phyloP scores from a whole-genome alignment of 129 eudicot species.

The Pseudognaphalium luteoalbum region DNA sequence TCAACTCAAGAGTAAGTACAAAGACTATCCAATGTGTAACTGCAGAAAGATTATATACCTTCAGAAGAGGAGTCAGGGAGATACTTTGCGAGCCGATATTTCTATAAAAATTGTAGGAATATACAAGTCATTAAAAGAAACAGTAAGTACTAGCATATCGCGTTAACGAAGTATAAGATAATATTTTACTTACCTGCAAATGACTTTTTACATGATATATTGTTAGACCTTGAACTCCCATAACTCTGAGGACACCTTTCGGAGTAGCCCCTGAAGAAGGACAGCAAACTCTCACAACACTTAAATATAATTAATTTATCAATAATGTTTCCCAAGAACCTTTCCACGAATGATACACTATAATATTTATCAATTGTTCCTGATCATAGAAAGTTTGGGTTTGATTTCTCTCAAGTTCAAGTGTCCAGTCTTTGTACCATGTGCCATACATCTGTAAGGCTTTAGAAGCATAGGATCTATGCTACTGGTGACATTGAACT shows the following conservation, averaged over 20 bases:
- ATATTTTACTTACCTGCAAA: slow-evolving; percentile 46
- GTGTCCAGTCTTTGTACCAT: too few relatives aligned
- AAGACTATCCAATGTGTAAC: neutral
- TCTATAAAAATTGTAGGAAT: slow-evolving; percentile 34
- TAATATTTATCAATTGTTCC: too few relatives aligned
- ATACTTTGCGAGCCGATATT: slow-evolving; percentile 70
- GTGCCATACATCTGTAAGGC: too few relatives aligned
- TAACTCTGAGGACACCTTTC: slow-evolving; percentile 73
- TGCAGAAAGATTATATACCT: slow-evolving; percentile 36
- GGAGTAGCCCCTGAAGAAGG: slow-evolving; percentile 57
- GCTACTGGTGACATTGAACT: too few relatives aligned
- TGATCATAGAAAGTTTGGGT: too few relatives aligned
- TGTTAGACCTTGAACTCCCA: slow-evolving; percentile 70
- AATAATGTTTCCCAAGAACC: neutral
- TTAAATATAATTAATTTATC: neutral
- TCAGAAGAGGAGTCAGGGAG: slow-evolving; percentile 65
- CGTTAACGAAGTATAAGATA: neutral
- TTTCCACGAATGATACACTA: neutral
- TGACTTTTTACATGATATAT: slow-evolving; percentile 78
- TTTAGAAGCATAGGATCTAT: too few relatives aligned
- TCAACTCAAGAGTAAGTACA: neutral
- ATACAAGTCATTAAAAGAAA: slow-evolving; percentile 7
- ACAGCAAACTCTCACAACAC: slow-evolving; percentile 11
- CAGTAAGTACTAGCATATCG: neutral
- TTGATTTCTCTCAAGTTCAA: too few relatives aligned